These are phyloP conservation scores for Debaryomyces tyrocola DNA, from an alignment of 805 yeast species.

Conservation along the genomic window DNA sequence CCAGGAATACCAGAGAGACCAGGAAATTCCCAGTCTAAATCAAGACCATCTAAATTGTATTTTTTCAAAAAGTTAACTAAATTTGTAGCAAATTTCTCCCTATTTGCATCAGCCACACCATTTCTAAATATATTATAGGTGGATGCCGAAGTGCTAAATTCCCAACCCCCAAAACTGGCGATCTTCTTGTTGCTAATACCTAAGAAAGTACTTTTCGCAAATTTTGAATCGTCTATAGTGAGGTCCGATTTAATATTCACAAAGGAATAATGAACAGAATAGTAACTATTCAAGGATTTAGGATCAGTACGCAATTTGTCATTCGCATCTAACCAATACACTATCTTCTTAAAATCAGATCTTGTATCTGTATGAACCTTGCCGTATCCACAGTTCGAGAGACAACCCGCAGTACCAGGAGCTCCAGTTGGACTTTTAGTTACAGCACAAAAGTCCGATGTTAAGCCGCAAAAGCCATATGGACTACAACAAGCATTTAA, in stretches of 20 bases:
- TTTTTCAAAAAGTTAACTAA: constrained; percentile 10
- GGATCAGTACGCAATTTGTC: constrained; percentile 11
- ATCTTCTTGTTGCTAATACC: constrained; percentile 13
- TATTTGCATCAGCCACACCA: constrained; percentile 7
- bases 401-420: constrained; percentile 17
- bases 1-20: constrained; percentile 11
- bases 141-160: constrained; percentile 12
- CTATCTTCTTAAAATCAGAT: constrained; percentile 11
- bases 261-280: constrained; percentile 16
- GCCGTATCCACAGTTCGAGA: constrained; percentile 19
- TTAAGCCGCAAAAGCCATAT: constrained; percentile 13
- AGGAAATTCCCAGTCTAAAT: constrained; percentile 24
- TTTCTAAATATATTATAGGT: constrained; percentile 12
- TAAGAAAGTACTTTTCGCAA: constrained; percentile 5
- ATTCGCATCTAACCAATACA: constrained; percentile 15
- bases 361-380: constrained; percentile 11
- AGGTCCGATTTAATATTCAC: constrained; percentile 11
- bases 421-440: constrained; percentile 11
- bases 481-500: constrained; percentile 18
- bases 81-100: constrained; percentile 14
- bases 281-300: constrained; percentile 5
- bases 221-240: constrained; percentile 7
- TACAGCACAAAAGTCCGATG: constrained; percentile 12
- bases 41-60: constrained; percentile 17
- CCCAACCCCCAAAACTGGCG: constrained; percentile 17